Evolutionary conservation across 1,139 yeast genomes (phyloP), one percentile per base, ranked within the genome.

Genomic region (Ogataea hybrid): DNA sequence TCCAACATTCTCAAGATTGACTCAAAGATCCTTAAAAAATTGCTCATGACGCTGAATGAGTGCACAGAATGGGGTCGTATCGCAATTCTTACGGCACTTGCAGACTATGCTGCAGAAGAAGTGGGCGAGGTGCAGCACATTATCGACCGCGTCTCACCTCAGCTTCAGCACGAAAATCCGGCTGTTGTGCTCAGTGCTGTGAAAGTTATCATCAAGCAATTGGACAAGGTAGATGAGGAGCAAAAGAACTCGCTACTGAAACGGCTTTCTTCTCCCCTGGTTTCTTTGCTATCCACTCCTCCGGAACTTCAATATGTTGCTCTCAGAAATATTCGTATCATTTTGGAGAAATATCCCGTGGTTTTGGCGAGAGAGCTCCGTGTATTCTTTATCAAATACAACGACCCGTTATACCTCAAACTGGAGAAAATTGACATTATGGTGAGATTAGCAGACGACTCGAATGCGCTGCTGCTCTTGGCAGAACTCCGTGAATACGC

Each of bases 21-120:
- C 47, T 48, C 69, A 12, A 69, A 68, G 22, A 70, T 79, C 38
- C 71, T 85, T 43, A 79, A 79, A 51, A 83, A 76, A 60, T 73
- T 92, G 48, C 70, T 94, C 47, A 72, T 81, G 52, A 95, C 96
- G 22, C 72, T 94, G 52, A 90, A 90, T 63, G 99, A 94, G 66
- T 92, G 97, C 66, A 90, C 97, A 1, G 99, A 94, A 67, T 94
- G 99, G 99, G 98, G 98, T 6, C 77, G 98, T 58, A 85, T 92
- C 52, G 81, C 97, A 2, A 86, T 94, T 36, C 71, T 94, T 50
- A 78, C 87, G 2, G 89, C 96, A 1, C 68, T 94, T 51, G 73
- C 88, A 8, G 90, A 84, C 37, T 92, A 84, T 61, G 65, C 76
- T 3, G 70, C 86, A 0, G 51, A 57, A 2, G 77, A 73, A 41